Percentiles rank a stretch among this genome's conserved stretches.
Evolutionary conservation across 2,329 filamentous ascomycete species (phyloP).

Genomic region (Fonsecaea nubica): DNA sequence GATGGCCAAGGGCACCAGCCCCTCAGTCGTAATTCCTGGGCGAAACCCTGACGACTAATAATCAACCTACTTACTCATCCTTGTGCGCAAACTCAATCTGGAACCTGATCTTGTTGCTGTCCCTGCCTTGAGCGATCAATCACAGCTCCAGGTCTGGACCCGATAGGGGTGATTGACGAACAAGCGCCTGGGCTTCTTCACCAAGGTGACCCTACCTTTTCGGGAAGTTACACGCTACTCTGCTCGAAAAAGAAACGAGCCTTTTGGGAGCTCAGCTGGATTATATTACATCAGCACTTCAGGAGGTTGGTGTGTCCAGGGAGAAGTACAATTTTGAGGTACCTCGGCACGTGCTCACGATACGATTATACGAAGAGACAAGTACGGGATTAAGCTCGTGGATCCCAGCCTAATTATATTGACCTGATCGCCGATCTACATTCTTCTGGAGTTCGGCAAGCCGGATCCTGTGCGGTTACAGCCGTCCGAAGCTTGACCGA

Average conservation of each 20-base stretch:
- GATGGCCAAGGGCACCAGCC: neutral
- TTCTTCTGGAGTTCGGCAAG: neutral
- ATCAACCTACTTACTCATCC: neutral
- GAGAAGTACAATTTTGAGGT: neutral
- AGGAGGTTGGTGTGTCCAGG: neutral
- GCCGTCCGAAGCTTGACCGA: neutral
- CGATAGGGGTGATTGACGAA: neutral
- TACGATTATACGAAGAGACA: neutral
- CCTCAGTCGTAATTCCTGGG: neutral
- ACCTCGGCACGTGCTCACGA: neutral
- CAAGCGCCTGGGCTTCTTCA: neutral
- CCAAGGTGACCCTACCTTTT: neutral
- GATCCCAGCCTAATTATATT: neutral
- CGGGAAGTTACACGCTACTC: neutral
- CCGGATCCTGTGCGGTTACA: constrained; percentile 1
- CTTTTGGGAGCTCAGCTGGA: neutral
- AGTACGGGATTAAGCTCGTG: neutral
- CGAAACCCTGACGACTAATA: neutral
- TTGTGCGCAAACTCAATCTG: constrained; percentile 3
- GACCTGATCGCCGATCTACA: neutral
- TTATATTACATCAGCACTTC: neutral
- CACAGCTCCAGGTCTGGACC: neutral
- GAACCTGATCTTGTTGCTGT: neutral
- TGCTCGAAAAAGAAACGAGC: neutral
- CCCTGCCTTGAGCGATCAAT: neutral